phyloP scores from a whole-genome alignment of 768 basidiomycete species.

The Pseudohyphozyma bogoriensis region DNA sequence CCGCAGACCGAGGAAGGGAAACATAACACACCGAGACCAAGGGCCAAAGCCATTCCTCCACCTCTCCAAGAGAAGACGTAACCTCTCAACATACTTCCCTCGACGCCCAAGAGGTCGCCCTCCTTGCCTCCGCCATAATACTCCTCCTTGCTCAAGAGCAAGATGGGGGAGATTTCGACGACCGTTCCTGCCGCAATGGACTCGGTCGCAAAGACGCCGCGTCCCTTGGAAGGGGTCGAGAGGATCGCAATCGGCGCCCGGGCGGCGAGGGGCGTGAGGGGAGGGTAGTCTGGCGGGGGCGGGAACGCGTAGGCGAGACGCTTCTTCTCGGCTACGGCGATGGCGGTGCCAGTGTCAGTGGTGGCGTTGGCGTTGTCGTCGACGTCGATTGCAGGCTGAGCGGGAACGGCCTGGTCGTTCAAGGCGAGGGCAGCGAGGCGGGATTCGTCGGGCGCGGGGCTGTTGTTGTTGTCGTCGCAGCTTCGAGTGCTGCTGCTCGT shows the following conservation, averaged over 20 bases:
- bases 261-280: conserved; percentile 31
- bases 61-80: conserved; percentile 69
- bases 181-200: conserved; percentile 52
- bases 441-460: too few species aligned
- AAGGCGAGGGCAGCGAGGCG: too few species aligned
- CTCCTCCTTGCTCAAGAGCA: conserved; percentile 62
- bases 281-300: conserved; percentile 13
- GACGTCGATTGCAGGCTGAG: too few species aligned
- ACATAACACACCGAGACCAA: conserved; percentile 56
- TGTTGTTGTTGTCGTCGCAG: too few species aligned
- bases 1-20: neutral
- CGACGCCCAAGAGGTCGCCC: conserved; percentile 42
- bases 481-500: too few species aligned
- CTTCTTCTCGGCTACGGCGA: too few species aligned
- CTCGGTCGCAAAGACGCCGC: conserved; percentile 46
- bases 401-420: too few species aligned
- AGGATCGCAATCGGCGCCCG: conserved; percentile 35
- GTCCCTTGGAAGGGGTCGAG: conserved; percentile 33
- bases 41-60: conserved; percentile 53
- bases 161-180: conserved; percentile 75
- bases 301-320: conserved; percentile 6
- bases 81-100: conserved; percentile 57
- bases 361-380: too few species aligned
- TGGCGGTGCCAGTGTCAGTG: too few species aligned
- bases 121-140: conserved; percentile 43